phyloP scores from a whole-genome alignment of 192 early-diverging fungal genomes.

The Diversispora eburnea region DNA sequence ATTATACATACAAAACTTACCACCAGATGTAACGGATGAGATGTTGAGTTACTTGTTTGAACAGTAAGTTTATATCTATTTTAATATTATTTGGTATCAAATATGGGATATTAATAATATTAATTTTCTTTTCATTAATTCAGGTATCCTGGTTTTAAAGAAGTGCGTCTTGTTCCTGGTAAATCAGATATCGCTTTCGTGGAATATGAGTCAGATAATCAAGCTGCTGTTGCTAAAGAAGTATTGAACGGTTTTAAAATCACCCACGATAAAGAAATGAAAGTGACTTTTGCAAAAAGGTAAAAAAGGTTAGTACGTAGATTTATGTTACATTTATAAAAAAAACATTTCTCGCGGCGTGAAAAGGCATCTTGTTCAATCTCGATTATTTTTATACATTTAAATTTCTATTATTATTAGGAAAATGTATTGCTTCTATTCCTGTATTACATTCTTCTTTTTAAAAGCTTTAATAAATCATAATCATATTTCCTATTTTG shows the following conservation, averaged over 20 bases:
- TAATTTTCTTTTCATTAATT: background rate
- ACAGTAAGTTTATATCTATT: constrained; percentile 40
- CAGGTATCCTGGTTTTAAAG: constrained; percentile 58
- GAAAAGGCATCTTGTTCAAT: too few species aligned
- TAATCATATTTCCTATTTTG: too few species aligned
- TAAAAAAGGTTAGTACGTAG: constrained; percentile 10
- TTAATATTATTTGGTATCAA: background rate
- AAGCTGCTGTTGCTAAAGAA: constrained; percentile 52
- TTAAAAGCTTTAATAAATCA: too few species aligned
- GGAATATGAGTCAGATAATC: constrained; percentile 53
- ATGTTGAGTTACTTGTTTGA: constrained; percentile 51
- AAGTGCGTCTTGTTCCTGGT: constrained; percentile 63
- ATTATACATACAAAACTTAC: constrained; percentile 45
- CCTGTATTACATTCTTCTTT: too few species aligned
- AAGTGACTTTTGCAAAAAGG: constrained; percentile 54
- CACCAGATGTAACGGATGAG: constrained; percentile 44
- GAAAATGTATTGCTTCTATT: too few species aligned
- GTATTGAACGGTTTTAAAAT: constrained; percentile 60
- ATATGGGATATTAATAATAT: background rate
- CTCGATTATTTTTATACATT: too few species aligned
- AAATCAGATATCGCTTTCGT: constrained; percentile 65
- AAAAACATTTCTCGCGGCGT: too few species aligned
- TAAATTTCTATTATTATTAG: too few species aligned
- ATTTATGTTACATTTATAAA: too few species aligned
- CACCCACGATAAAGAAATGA: constrained; percentile 43